Evolutionary conservation across 495 filamentous ascomycete genomes (phyloP).

Genomic region (Penicillium antarcticum): DNA sequence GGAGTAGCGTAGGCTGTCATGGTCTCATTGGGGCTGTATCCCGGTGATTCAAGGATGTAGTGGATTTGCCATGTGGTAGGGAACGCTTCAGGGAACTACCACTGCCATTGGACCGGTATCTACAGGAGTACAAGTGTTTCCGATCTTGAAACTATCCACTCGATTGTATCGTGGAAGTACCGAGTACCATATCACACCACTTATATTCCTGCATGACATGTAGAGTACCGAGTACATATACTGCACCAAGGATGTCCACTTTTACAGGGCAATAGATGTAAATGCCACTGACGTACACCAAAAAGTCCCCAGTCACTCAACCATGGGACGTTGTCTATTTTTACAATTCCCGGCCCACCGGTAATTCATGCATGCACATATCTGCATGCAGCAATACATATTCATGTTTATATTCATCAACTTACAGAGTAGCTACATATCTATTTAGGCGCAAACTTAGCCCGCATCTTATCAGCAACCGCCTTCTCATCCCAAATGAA

Average conservation of each 20-base stretch:
- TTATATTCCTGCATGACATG: no score
- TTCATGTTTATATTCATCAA: not conserved
- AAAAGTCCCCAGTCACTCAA: conserved; percentile 6
- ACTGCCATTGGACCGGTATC: no score
- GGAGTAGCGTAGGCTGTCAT: not conserved
- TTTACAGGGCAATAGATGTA: no score
- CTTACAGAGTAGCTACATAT: not conserved
- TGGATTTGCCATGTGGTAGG: no score
- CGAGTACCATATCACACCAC: no score
- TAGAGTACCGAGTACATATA: no score
- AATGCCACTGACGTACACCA: conserved; percentile 1
- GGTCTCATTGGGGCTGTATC: not conserved
- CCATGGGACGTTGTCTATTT: conserved; percentile 17
- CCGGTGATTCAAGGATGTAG: no score
- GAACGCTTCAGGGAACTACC: no score
- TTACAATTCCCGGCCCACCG: conserved; percentile 5
- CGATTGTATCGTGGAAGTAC: no score
- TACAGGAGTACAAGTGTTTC: no score
- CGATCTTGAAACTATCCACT: no score
- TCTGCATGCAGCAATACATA: not conserved
- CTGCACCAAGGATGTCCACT: no score
- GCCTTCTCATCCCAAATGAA: conserved; percentile 56
- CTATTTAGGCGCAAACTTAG: conserved; percentile 27
- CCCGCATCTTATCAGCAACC: conserved; percentile 20
- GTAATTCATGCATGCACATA: not conserved